These are phyloP conservation scores for Lentinula aciculospora DNA, from an alignment of 768 basidiomycete species.

Conservation along the genomic window DNA sequence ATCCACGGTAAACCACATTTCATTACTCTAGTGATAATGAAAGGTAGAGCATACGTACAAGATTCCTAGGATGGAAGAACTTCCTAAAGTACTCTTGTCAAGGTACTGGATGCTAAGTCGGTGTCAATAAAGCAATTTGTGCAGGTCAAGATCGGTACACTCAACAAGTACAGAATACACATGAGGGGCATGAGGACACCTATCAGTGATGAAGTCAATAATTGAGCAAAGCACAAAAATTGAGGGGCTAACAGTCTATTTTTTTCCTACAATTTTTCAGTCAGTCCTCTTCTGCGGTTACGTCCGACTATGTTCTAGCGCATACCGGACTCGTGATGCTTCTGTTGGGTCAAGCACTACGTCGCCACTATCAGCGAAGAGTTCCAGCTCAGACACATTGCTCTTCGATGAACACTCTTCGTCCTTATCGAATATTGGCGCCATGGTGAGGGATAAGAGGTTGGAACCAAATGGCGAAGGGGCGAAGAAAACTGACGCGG, in stretches of 20 bases:
- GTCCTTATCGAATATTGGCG: not conserved
- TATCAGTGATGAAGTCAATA: slow-evolving; percentile 20
- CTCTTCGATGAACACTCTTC: not conserved
- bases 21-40: not conserved
- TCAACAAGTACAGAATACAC: slow-evolving; percentile 53
- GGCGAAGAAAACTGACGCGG: not conserved
- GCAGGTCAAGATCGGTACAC: not conserved
- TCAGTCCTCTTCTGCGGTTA: no score
- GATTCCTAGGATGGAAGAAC: slow-evolving; percentile 66
- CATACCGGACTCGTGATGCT: slow-evolving; percentile 44
- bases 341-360: slow-evolving; percentile 43
- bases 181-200: not conserved
- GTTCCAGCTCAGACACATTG: not conserved
- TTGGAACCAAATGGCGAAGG: not conserved
- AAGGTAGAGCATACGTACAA: slow-evolving; percentile 29
- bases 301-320: no score
- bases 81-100: slow-evolving; percentile 71
- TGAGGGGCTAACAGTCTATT: slow-evolving; percentile 45
- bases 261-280: slow-evolving; percentile 33
- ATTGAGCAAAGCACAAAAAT: slow-evolving; percentile 66
- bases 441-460: not conserved
- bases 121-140: not conserved
- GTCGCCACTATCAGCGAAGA: not conserved
- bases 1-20: not conserved
- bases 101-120: slow-evolving; percentile 66